A percentile compares a stretch with the other conserved stretches of the same genome.
Evolutionary conservation across 2,329 filamentous ascomycete genomes (phyloP).

Genomic region (Monilinia fructigena): DNA sequence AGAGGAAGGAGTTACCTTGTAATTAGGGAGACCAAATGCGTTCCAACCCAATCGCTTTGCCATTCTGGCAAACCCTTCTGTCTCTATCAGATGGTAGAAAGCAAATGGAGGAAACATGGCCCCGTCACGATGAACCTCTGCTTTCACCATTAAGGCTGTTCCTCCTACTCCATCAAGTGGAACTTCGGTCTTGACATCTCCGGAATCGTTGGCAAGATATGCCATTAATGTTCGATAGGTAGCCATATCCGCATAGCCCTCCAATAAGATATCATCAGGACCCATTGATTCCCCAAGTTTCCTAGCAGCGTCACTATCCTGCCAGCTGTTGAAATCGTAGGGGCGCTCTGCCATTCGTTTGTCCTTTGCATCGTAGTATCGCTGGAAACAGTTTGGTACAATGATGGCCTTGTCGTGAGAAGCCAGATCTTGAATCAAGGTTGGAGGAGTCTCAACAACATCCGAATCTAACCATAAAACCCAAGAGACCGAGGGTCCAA

Average conservation of each 20-base stretch:
- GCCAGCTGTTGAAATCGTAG: constrained; percentile 98
- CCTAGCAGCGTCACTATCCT: constrained; percentile 79
- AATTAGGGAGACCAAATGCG: constrained; percentile 88
- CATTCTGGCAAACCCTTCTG: constrained; percentile 98
- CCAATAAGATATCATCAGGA: constrained; percentile 86
- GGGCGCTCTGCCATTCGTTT: constrained; percentile 73
- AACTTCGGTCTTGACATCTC: constrained; percentile 62
- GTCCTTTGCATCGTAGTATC: constrained; percentile 68
- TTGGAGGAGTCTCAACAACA: constrained; percentile 80
- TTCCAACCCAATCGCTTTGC: constrained; percentile 83
- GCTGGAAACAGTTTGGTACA: constrained; percentile 93
- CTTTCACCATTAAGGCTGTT: constrained; percentile 89
- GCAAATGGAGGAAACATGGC: constrained; percentile 98
- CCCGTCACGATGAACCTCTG: constrained; percentile 92
- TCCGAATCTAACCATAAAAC: constrained; percentile 95
- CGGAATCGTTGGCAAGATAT: constrained; percentile 63
- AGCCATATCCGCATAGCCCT: constrained; percentile 89
- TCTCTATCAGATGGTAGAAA: constrained; percentile 97
- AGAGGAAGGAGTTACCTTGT: constrained; percentile 62
- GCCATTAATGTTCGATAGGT: constrained; percentile 93
- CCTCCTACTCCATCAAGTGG: constrained; percentile 91
- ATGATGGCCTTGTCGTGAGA: constrained; percentile 85
- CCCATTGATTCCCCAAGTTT: constrained; percentile 77
- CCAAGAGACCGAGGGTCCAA: constrained; percentile 90
- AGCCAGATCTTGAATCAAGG: constrained; percentile 89